Evolutionary conservation across 169 alveolate genomes (phyloP), one percentile per base, ranked within the genome.

Genomic region (Theileria luwenshuni): DNA sequence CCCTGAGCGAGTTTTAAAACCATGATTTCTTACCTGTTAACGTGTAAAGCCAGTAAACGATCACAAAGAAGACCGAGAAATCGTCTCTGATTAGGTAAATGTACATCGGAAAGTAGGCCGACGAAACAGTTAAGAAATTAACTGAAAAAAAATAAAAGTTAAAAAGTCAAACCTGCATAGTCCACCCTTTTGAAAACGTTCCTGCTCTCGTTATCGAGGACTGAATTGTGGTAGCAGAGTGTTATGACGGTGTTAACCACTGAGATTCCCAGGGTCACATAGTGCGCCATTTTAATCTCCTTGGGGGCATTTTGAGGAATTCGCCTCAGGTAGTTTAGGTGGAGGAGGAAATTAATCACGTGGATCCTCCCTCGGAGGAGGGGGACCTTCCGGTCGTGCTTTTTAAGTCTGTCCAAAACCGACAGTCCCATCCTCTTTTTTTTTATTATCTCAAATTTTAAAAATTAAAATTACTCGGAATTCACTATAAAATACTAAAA

Each of bases 41-140:
- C n/a, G 74, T 47, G 6, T 74, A 47, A n/a, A 74, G 42, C 71
- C 83, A 84, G 54, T 83, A 90, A 17, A 79, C 54, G 2, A 76
- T 61, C 28, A 77, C 48, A 42, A 69, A 71, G 15, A 51, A 41
- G 21, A 65, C 64, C 32, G 77, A 28, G 56, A 80, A 48, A 63
- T 69, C 49, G 56, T 77, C 68, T 48, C 68, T 84, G 32, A 76
- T 64, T 19, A 33, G 28, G 52, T 70, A 54, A 23, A 79, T 68
- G 12, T 75, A 47, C 30, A 75, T 64, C 8, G 93, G 93, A 32
- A 83, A n/a, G 35, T 62, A 72, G 23, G 91, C 77, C 15, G 90
- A 83, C 59, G 87, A 81, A 8, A 88, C 81, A 90, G 76, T 77
- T 72, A 88, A 52, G 51, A 83, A 88, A 28, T 83, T 88, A 25